Evolutionary conservation across 2,329 filamentous ascomycete genomes (phyloP).

Genomic region (Fusarium udum): DNA sequence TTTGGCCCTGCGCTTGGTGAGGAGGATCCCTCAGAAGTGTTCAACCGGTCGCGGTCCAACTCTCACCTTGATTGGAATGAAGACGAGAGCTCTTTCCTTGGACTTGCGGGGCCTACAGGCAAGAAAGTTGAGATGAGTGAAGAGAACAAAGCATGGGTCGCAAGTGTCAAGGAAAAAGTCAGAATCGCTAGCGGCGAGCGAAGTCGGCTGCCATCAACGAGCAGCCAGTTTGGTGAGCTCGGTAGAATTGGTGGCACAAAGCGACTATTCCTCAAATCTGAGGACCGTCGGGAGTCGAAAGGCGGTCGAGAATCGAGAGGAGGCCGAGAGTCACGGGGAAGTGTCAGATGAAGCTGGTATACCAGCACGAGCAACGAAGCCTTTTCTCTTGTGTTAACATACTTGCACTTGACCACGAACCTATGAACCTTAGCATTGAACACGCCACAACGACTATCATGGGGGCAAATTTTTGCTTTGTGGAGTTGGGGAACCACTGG

Average conservation of each 20-base stretch:
- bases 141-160: slow-evolving; percentile 82
- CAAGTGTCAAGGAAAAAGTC: slow-evolving; percentile 84
- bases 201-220: slow-evolving; percentile 44
- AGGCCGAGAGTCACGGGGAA: slow-evolving; percentile 33
- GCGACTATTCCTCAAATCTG: slow-evolving; percentile 67
- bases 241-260: slow-evolving; percentile 78
- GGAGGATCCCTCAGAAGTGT: slow-evolving; percentile 57
- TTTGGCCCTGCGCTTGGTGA: slow-evolving; percentile 45
- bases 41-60: slow-evolving; percentile 60
- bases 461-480: slow-evolving; percentile 37
- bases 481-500: slow-evolving; percentile 39
- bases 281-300: slow-evolving; percentile 39
- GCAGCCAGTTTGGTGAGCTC: slow-evolving; percentile 69
- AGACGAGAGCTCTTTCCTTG: slow-evolving; percentile 68
- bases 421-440: slow-evolving; percentile 27
- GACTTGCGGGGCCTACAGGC: slow-evolving; percentile 75
- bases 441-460: slow-evolving; percentile 30
- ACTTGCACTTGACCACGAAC: slow-evolving; percentile 18
- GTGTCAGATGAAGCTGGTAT: slow-evolving; percentile 23
- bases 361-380: slow-evolving; percentile 10
- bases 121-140: slow-evolving; percentile 74
- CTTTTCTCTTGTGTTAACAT: slow-evolving; percentile 14
- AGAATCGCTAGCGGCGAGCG: slow-evolving; percentile 72
- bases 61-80: slow-evolving; percentile 67
- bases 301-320: slow-evolving; percentile 23